Percentiles rank a stretch among this genome's conserved stretches.
Evolutionary conservation across 2,329 filamentous ascomycete species (phyloP).

Genomic region (Thielaviopsis euricoi): DNA sequence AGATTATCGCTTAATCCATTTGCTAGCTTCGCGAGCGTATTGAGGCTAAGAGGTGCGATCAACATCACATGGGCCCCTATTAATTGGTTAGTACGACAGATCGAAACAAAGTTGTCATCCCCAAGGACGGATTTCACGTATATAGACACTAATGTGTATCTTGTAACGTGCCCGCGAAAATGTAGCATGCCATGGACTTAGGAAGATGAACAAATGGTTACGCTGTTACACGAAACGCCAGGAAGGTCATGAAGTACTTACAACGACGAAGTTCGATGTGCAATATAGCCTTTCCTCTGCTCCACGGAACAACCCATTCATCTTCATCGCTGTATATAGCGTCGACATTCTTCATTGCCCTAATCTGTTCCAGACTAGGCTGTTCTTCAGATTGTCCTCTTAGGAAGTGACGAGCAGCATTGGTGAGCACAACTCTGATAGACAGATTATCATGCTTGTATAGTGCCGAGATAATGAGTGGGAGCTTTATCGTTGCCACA

Average conservation of each 20-base stretch:
- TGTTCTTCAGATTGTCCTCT: constrained; percentile 62
- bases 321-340: constrained; percentile 69
- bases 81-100: constrained; percentile 26
- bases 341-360: constrained; percentile 53
- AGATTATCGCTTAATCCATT: constrained; percentile 65
- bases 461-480: constrained; percentile 46
- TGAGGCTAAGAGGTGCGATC: constrained; percentile 68
- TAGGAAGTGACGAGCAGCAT: constrained; percentile 59
- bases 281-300: constrained; percentile 59
- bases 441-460: constrained; percentile 40
- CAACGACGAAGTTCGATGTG: constrained; percentile 73
- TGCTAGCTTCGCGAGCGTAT: constrained; percentile 70
- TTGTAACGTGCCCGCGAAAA: no score
- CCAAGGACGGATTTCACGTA: no score
- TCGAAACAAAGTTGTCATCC: background rate
- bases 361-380: constrained; percentile 45
- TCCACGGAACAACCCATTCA: constrained; percentile 71
- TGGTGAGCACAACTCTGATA: constrained; percentile 71
- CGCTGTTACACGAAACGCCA: no score
- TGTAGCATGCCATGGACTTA: no score
- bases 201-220: no score
- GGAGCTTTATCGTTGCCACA: constrained; percentile 79
- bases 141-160: no score
- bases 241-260: no score
- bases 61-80: constrained; percentile 56